Evolutionary conservation across 208 protist genomes (phyloP), one percentile per base, ranked within the genome.

Genomic region (Trypanosoma avium): DNA sequence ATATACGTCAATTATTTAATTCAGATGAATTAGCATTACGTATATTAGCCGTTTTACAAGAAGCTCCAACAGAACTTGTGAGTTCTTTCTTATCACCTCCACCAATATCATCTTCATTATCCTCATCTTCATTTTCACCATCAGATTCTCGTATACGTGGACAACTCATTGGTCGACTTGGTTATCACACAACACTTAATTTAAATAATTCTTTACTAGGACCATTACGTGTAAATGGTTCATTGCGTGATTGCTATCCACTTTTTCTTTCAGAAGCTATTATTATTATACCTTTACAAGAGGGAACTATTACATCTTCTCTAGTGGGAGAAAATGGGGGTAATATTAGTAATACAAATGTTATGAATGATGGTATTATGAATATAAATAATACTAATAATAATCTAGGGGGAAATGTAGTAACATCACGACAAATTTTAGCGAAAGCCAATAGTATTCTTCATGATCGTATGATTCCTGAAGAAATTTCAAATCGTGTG

Each of bases 261-360:
- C 49, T 86, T 43, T 52, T 67, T 19, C 69, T 82, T 9, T 61
- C 58, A 36, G 56, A 52, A 12, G 75, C 75, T 7, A 59, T 82
- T 13, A 54, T 74, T 45, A 8, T 46, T 13, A 26, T 60, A 26
- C 52, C 75, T 42, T 30, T 46, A 4, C 29, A 26, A 10, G 38
- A 57, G 2, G 13, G 9, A 7, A 21, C 5, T 26, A 8, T 9
- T 2, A 4, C 21, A 26, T 17, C 30, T n/a, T 40, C 57, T n/a
- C 29, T 24, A 10, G 15, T 19, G 13, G 24, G 8, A 10, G 9
- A n/a, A 24, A n/a, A 42, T 15, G 42, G 17, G 8, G 50, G 10
- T 19, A 40, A 19, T 6, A 30, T 9, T 7, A 6, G 12, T 15
- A 4, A 19, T 15, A 15, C 21, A 9, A 29, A 26, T n/a, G 6